These are phyloP conservation scores for Margaritispora aquatica DNA, from an alignment of 495 filamentous ascomycete species.

Conservation along the genomic window DNA sequence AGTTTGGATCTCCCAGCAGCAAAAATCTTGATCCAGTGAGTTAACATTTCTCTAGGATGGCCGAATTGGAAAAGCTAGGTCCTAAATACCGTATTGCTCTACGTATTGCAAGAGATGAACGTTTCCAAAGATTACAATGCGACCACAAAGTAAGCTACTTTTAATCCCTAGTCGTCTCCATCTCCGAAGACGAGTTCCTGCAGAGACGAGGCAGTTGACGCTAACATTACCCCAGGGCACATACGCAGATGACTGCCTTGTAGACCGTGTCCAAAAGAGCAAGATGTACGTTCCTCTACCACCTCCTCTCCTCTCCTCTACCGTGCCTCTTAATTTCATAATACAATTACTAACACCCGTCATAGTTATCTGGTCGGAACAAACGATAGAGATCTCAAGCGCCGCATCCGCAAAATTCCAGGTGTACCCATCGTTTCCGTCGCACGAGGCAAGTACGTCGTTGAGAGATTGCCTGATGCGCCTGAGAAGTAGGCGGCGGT, in stretches of 20 bases:
- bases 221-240: constrained; percentile 41
- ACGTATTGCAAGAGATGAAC: constrained; percentile 84
- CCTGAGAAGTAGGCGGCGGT: constrained; percentile 47
- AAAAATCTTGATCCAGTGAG: constrained; percentile 7
- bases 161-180: neutral
- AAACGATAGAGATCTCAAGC: constrained; percentile 79
- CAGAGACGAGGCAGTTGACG: too few relatives aligned
- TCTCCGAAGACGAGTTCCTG: too few relatives aligned
- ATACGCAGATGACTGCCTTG: constrained; percentile 94
- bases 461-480: constrained; percentile 84
- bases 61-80: constrained; percentile 88
- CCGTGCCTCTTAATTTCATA: too few relatives aligned
- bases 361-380: constrained; percentile 52
- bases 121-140: constrained; percentile 78
- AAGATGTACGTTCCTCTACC: constrained; percentile 75
- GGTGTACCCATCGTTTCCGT: constrained; percentile 58
- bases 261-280: constrained; percentile 72
- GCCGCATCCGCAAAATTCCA: constrained; percentile 61
- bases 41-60: too few relatives aligned
- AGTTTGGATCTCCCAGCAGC: too few relatives aligned
- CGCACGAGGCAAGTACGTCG: constrained; percentile 79
- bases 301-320: too few relatives aligned
- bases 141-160: constrained; percentile 56
- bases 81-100: constrained; percentile 84
- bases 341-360: too few relatives aligned